Evolutionary conservation across 257 asterid genomes (phyloP).

Genomic region (Plantago elongata): DNA sequence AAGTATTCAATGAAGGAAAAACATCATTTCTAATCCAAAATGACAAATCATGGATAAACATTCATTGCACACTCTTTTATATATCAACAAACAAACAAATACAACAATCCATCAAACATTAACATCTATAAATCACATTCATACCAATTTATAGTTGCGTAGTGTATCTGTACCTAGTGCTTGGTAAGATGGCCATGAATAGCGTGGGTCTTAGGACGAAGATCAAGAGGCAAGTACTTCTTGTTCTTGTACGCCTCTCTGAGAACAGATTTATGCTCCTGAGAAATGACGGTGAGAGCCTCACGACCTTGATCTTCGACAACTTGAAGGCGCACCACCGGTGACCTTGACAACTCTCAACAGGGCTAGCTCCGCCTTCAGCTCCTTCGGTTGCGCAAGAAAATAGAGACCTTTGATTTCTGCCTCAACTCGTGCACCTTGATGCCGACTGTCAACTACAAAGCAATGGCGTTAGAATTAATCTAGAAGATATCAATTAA

Average conservation of each 20-base stretch:
- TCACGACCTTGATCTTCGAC: slow-evolving; percentile 54
- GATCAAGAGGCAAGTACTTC: slow-evolving; percentile 69
- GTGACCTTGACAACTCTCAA: slow-evolving; percentile 65
- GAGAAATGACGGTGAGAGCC: slow-evolving; percentile 65
- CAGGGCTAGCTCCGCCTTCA: slow-evolving; percentile 65
- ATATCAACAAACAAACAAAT: too few relatives aligned
- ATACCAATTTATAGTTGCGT: too few relatives aligned
- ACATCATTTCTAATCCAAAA: too few relatives aligned
- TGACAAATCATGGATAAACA: too few relatives aligned
- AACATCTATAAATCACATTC: neutral
- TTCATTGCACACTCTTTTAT: too few relatives aligned
- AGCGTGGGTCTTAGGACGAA: slow-evolving; percentile 77
- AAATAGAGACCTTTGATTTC: slow-evolving; percentile 53
- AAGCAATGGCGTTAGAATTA: neutral
- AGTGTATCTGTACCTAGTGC: slow-evolving; percentile 41
- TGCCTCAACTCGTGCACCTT: slow-evolving; percentile 71
- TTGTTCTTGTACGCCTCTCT: slow-evolving; percentile 66
- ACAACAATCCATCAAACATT: too few relatives aligned
- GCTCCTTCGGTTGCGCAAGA: slow-evolving; percentile 63
- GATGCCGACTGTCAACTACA: slow-evolving; percentile 41
- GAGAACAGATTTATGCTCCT: slow-evolving; percentile 62
- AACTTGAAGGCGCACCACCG: slow-evolving; percentile 54
- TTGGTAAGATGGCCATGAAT: slow-evolving; percentile 69
- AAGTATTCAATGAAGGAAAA: too few relatives aligned
- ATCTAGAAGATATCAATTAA: neutral